Percentiles rank a stretch among this genome's conserved stretches.
Evolutionary conservation across 306 rosid species (phyloP).

Genomic region (Leucaena leucocephala): DNA sequence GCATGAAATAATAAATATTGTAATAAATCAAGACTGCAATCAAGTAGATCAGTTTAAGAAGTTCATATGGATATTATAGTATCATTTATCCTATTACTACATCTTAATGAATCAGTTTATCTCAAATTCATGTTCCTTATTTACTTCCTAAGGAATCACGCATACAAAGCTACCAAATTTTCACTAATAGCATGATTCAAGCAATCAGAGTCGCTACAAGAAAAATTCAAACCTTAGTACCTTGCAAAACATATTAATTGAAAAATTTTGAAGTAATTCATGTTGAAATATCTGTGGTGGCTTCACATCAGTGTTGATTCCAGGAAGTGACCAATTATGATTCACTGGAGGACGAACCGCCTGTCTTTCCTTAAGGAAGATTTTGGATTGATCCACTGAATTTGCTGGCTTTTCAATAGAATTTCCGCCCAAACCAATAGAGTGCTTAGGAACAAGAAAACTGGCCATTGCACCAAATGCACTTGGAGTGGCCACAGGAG

Average conservation of each 20-base stretch:
- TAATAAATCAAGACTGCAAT: slow-evolving; percentile 19
- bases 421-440: slow-evolving; percentile 82
- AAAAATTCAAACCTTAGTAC: slow-evolving; percentile 44
- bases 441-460: slow-evolving; percentile 94
- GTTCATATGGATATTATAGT: not conserved
- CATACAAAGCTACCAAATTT: slow-evolving; percentile 25
- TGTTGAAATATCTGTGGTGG: slow-evolving; percentile 97
- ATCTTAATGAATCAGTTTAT: slow-evolving; percentile 18
- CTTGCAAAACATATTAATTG: slow-evolving; percentile 97
- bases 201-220: slow-evolving; percentile 12
- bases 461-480: slow-evolving; percentile 98
- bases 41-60: slow-evolving; percentile 13
- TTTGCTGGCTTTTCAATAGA: slow-evolving; percentile 70
- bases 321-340: slow-evolving; percentile 96
- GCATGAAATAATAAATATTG: not conserved
- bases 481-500: slow-evolving; percentile 69
- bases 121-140: not conserved
- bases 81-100: slow-evolving; percentile 27
- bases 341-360: slow-evolving; percentile 91
- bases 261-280: slow-evolving; percentile 90
- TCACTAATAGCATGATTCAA: slow-evolving; percentile 1
- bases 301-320: slow-evolving; percentile 55
- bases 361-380: slow-evolving; percentile 74
- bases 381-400: slow-evolving; percentile 71
- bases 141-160: not conserved